These are phyloP conservation scores for Komagataella pseudopastoris DNA, from an alignment of 805 yeast species.

Conservation along the genomic window DNA sequence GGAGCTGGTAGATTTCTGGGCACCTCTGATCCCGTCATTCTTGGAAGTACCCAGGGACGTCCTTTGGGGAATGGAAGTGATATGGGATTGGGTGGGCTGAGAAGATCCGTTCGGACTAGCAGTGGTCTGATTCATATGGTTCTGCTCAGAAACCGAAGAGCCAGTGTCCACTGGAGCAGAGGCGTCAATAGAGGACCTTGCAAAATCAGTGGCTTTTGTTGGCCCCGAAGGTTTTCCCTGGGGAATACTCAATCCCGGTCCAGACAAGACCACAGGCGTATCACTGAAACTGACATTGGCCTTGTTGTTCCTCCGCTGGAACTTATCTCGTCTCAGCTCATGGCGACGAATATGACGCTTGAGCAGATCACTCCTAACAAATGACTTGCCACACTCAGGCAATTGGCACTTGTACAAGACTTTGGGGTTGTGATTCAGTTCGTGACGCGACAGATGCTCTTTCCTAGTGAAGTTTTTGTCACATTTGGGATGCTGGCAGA, in stretches of 20 bases:
- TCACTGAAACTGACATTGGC: background rate
- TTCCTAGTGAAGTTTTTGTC: conserved; percentile 43
- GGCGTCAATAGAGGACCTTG: background rate
- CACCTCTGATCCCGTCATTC: background rate
- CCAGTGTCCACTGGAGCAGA: background rate
- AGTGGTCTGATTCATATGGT: background rate
- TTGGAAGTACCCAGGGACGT: background rate
- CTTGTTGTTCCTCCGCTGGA: background rate
- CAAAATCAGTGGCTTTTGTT: background rate
- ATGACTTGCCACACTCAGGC: conserved; percentile 40
- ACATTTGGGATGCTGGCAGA: conserved; percentile 35
- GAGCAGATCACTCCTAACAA: conserved; percentile 47
- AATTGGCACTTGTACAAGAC: conserved; percentile 38
- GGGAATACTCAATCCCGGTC: background rate
- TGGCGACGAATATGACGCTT: conserved; percentile 32
- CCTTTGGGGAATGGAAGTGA: background rate
- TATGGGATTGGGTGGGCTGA: background rate
- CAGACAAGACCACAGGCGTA: background rate
- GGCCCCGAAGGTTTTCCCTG: background rate
- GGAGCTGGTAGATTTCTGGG: background rate
- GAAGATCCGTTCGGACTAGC: background rate
- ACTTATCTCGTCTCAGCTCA: conserved; percentile 8
- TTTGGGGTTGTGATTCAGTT: conserved; percentile 44
- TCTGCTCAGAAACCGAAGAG: background rate
- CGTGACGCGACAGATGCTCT: conserved; percentile 53